phyloP scores from a whole-genome alignment of 2,329 filamentous ascomycete genomes.

The Zymoseptoria brevis region DNA sequence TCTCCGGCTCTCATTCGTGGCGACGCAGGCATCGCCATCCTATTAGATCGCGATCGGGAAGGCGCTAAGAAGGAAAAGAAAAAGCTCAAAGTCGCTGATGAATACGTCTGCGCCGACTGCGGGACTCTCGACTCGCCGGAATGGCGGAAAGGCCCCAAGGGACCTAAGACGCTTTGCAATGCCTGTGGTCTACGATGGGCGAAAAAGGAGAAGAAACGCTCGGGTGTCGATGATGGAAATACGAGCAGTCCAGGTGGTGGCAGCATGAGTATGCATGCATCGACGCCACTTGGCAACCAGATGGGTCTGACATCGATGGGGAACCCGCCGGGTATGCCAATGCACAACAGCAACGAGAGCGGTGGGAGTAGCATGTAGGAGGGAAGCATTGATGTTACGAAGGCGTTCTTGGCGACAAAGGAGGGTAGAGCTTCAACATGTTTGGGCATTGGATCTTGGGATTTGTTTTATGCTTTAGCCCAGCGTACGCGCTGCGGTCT shows the following conservation, averaged over 20 bases:
- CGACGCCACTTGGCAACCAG: conserved; percentile 10
- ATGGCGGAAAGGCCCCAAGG: conserved; percentile 88
- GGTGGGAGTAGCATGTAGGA: conserved; percentile 8
- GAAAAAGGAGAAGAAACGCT: conserved; percentile 34
- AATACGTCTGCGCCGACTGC: conserved; percentile 94
- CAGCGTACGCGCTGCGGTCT: conserved; percentile 7
- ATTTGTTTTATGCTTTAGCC: not conserved
- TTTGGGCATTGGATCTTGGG: not conserved
- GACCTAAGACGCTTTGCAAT: conserved; percentile 92
- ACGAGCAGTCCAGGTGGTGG: conserved; percentile 12
- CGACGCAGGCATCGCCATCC: conserved; percentile 78
- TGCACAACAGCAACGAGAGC: conserved; percentile 15
- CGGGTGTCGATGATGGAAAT: conserved; percentile 20
- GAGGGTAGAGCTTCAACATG: not conserved
- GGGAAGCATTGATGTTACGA: not conserved
- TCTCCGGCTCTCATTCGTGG: conserved; percentile 76
- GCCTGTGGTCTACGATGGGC: conserved; percentile 60
- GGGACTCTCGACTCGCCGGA: conserved; percentile 91
- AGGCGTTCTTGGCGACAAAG: not conserved
- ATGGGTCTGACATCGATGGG: conserved; percentile 12
- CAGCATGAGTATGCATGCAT: conserved; percentile 5
- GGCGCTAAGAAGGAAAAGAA: conserved; percentile 78
- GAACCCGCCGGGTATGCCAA: conserved; percentile 16
- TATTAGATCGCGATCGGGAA: conserved; percentile 73
- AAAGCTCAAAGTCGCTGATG: conserved; percentile 71